Evolutionary conservation across 176 grass and related monocot species (phyloP), one percentile per base, ranked within the genome.

Genomic region (Musa acuminata): DNA sequence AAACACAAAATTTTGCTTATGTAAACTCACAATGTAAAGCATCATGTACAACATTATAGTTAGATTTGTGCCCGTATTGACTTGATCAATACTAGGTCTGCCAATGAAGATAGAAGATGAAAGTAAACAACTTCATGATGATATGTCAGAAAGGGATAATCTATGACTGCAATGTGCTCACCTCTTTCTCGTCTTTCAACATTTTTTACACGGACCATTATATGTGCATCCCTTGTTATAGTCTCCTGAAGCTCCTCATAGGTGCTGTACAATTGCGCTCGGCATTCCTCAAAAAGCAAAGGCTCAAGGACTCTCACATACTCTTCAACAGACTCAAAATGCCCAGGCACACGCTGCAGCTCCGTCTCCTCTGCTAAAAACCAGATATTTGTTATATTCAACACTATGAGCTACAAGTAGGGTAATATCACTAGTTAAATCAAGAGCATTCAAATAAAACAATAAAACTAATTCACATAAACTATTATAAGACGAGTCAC

Each of bases 211-310:
- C 83, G 83, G 57, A 99, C 96, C 19, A 81, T 87, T 62, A 95
- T 86, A 81, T 91, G 81, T 77, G 96, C 80, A 81, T 99, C 91
- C 71, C 88, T 89, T 81, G 83, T 84, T 70, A 75, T 80, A 50
- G 87, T 79, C 80, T 95, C 96, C 14, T 87, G 76, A 86, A 87
- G 86, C 73, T 99, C 96, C 78, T 99, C 96, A 60, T 92, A 99
- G 13, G 90, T 87, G 79, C 96, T 95, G 77, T 91, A 91, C 63
- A 99, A 73, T 73, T 99, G 96, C 71, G 96, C 96, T 77, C 91
- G 87, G 74, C 96, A 99, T 85, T 99, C 96, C 89, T 99, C 96
- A 81, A 99, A 99, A 79, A 99, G 91, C 76, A 99, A 87, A 79
- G 96, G 96, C 79, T 99, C 96, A 69, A 99, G 95, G 53, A 99